Evolutionary conservation across 352 stramenopile genomes (phyloP), one percentile per base, ranked within the genome.

Genomic region (Globisporangium alternatum): DNA sequence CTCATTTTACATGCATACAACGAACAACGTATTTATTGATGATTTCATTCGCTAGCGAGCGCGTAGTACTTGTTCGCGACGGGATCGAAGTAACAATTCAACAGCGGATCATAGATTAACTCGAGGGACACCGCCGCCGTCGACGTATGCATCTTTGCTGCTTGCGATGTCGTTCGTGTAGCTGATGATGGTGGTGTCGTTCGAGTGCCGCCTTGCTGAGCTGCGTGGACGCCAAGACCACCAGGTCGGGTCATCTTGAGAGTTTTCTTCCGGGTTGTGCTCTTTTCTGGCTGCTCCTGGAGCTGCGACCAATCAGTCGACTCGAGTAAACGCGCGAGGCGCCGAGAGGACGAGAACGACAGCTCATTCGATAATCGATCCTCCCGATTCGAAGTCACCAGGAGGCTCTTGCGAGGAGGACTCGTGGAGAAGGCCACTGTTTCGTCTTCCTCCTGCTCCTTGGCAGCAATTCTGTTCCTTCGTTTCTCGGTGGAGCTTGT

Each of bases 61-160:
- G 83, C 71, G 62, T 96, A 95, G 71, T 96, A 95, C 72, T 95
- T 95, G 57, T 92, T 90, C 41, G 69, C 74, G 21, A 90, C 65
- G 0, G 85, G 85, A 62, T 95, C 88, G 56, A 85, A 90, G 72
- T 95, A 96, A 62, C 88, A 96, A 19, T 84, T 75, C 68, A 95
- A 55, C 39, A 92, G 76, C 33, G 88, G 83, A 37, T 96, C 86
- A 59, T 93, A 96, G 35, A 96, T 72, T 48, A 96, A 66, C 56
- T 96, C 88, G 57, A 95, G 56, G 54, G 67, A 58, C 47, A 25
- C 31, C 19, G 13, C 13, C 19, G 31, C 15, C n/a, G 31, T 10
- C n/a, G 39, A 37, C 47, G 49, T 45, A 21, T 3, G 6, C 13
- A 15, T 15, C 21, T 19, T 59, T 9, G 60, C 2, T 17, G 21